Evolutionary conservation across 2,329 filamentous ascomycete genomes (phyloP), one percentile per base, ranked within the genome.

Genomic region (Alternaria sp.): DNA sequence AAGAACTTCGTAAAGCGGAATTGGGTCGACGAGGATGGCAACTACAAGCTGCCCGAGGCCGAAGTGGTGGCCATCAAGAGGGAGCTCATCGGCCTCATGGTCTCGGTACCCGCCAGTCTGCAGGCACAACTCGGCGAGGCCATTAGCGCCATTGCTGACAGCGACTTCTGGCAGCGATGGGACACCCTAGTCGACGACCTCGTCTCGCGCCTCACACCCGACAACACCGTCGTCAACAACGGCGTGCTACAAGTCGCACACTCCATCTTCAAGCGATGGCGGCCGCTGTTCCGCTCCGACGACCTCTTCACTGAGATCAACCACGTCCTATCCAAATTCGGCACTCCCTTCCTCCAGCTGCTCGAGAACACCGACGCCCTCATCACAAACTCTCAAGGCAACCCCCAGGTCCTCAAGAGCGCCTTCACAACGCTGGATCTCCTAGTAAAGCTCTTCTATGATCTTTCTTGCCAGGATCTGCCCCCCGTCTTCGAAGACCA

Each of bases 1-100:
- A 99, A 99, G 84, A 99, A 99, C 84, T 97, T 97, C 81, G 94
- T 99, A 77, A 92, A 92, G 81, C 89, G 92, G 78, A 96, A 94
- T 85, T 99, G 96, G 89, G 92, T 93, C 73, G 93, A 98, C 80
- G 95, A 97, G 78, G 92, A 97, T 82, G 94, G 96, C 77, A 91
- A 92, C 80, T 96, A 99, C 85, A 96, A 94, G 82, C 88, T 99
- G 41, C 89, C 92, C 12, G 79, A 86, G 65, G 87, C 92, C 71
- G 96, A 98, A 84, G 94, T 99, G 41, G 83, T 85, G 26, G 92
- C 92, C 46, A 97, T 99, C 85, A 99, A 99, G 84, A 89, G 90
- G 76, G 94, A 97, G 84, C 88, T 99, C 66, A 95, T 99, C 74
- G 95, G 93, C 61, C 86, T 99, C 73, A 99, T 99, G 96, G 97